Percentiles rank a stretch among this genome's conserved stretches.
These are phyloP conservation scores for Heliamphora exappendiculata DNA, from an alignment of 148 eudicot genomes.

Conservation along the genomic window DNA sequence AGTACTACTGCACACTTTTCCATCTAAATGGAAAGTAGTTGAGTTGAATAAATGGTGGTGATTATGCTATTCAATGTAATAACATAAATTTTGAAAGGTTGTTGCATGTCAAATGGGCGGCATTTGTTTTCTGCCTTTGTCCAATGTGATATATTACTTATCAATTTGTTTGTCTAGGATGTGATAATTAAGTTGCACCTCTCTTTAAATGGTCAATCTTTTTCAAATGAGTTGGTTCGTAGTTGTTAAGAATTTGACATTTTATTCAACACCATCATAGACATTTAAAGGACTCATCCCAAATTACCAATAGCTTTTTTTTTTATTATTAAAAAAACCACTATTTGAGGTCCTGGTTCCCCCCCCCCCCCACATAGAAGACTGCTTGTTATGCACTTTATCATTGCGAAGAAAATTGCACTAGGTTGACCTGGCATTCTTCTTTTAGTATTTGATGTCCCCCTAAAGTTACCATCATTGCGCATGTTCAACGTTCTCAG, in stretches of 20 bases:
- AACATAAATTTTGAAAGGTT: neutral
- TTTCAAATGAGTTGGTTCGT: neutral
- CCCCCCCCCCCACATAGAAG: neutral
- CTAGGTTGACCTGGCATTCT: too few species aligned
- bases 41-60: neutral
- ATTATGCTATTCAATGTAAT: neutral
- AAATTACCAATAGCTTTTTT: too few species aligned
- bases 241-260: neutral
- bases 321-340: too few species aligned
- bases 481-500: too few species aligned
- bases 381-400: too few species aligned
- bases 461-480: too few species aligned
- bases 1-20: conserved; percentile 20
- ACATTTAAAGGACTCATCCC: neutral
- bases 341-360: neutral
- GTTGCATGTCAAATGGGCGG: neutral
- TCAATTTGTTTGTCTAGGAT: neutral
- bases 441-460: too few species aligned
- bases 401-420: too few species aligned
- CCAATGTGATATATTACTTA: neutral
- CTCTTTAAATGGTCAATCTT: neutral
- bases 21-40: neutral
- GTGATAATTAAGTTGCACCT: neutral
- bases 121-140: neutral
- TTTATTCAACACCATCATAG: neutral